These are phyloP conservation scores for Populus tomentosa DNA, from an alignment of 441 rosid genomes.

Conservation along the genomic window DNA sequence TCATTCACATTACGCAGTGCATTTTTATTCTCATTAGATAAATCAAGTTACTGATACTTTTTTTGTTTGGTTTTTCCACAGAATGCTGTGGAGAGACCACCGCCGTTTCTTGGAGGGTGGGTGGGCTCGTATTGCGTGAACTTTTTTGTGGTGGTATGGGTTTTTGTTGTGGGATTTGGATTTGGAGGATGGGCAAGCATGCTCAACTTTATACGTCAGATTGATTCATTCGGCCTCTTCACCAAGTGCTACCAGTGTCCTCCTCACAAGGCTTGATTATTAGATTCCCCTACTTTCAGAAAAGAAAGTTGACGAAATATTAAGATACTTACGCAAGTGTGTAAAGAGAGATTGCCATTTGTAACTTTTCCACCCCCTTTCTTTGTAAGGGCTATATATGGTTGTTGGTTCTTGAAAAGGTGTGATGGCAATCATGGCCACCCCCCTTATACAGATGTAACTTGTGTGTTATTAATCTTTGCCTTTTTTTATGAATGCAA, in stretches of 20 bases:
- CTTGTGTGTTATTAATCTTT: slow-evolving; percentile 25
- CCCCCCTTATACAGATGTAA: slow-evolving; percentile 32
- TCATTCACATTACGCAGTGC: too few relatives aligned
- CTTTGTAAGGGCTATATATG: slow-evolving; percentile 23
- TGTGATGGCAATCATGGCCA: slow-evolving; percentile 51
- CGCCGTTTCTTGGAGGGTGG: slow-evolving; percentile 77
- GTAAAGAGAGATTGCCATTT: slow-evolving; percentile 44
- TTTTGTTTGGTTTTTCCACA: slow-evolving; percentile 23
- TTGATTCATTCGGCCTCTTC: slow-evolving; percentile 83
- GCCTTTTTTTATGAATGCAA: slow-evolving; percentile 15
- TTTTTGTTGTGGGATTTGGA: slow-evolving; percentile 84
- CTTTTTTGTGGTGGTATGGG: slow-evolving; percentile 72
- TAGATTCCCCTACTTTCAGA: slow-evolving; percentile 6
- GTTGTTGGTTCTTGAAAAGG: slow-evolving; percentile 40
- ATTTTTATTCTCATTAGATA: neutral
- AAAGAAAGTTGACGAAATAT: slow-evolving; percentile 20
- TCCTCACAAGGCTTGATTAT: slow-evolving; percentile 63
- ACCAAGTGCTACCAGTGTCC: slow-evolving; percentile 97
- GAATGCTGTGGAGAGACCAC: slow-evolving; percentile 97
- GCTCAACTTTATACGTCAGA: slow-evolving; percentile 71
- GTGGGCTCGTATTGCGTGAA: slow-evolving; percentile 65
- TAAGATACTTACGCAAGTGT: slow-evolving; percentile 35
- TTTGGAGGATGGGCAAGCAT: slow-evolving; percentile 99
- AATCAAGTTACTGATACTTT: neutral
- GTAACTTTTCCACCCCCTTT: slow-evolving; percentile 18